A percentile compares a stretch with the other conserved stretches of the same genome.
Evolutionary conservation across 1,284 basidiomycete species (phyloP).

Genomic region (Tilletia horrida): DNA sequence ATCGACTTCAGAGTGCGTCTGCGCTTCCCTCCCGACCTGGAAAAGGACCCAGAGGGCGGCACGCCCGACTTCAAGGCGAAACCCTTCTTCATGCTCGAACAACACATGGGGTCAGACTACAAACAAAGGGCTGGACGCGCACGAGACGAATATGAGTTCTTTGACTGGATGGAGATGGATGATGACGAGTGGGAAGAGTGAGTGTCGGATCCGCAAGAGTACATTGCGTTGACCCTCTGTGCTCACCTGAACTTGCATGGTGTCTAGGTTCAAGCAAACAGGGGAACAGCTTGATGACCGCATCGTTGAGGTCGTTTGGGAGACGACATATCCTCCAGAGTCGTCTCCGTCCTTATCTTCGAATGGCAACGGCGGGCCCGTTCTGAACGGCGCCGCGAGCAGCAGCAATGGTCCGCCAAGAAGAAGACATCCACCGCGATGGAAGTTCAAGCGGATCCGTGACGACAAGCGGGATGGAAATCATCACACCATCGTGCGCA

Average conservation of each 20-base stretch:
- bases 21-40: constrained; percentile 71
- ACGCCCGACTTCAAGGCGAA: constrained; percentile 76
- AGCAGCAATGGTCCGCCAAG: neutral
- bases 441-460: constrained; percentile 49
- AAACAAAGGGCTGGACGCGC: constrained; percentile 27
- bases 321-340: constrained; percentile 54
- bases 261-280: constrained; percentile 72
- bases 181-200: constrained; percentile 91
- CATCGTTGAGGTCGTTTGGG: constrained; percentile 91
- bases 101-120: constrained; percentile 64
- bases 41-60: constrained; percentile 44
- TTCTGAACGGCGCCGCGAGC: constrained; percentile 69
- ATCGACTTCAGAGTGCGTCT: constrained; percentile 94
- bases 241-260: constrained; percentile 1
- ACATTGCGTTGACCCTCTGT: neutral
- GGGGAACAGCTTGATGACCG: constrained; percentile 88
- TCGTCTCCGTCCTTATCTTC: neutral
- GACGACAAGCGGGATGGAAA: constrained; percentile 53
- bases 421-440: constrained; percentile 71
- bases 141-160: constrained; percentile 68
- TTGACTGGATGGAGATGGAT: constrained; percentile 78
- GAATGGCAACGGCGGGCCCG: constrained; percentile 58
- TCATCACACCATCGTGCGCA: constrained; percentile 45
- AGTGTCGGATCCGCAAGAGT: constrained; percentile 42
- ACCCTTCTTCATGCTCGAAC: constrained; percentile 78